Base-by-base conservation (phyloP, 768 basidiomycete genomes). In the Heimioporus sp. region DNA sequence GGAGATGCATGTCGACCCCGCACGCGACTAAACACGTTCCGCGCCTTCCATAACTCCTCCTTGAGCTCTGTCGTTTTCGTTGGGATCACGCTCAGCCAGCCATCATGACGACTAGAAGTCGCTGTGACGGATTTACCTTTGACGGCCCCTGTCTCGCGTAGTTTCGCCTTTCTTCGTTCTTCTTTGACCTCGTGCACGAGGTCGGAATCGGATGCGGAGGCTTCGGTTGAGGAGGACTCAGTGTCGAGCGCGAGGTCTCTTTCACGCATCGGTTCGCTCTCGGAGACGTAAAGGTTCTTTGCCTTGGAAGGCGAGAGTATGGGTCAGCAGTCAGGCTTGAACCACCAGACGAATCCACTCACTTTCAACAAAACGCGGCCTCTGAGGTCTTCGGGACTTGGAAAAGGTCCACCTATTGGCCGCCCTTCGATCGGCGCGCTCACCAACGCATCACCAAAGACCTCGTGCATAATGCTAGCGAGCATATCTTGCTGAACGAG, bases 331-430 rank as follows among this genome's bases (percentile, higher is more conserved):
- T 37, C 17, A 20, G 31, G 19, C 2, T 44, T 0, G 43, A 44
- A 5, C 36, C 13, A 38, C 5, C 16, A 3, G 20, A 37, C 19
- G 30, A 10, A 28, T 68, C 74, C 43, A 30, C n/a, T n/a, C n/a
- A 85, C 90, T 78, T 98, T 98, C 53, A 98, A 70, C 34, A 97
- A 65, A n/a, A 97, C 78, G 55, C 82, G 82, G 5, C 83, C 78
- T 65, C 81, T 87, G 43, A 98, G 74, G 16, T 86, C 80, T 46
- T 92, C 87, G 0, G 95, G 95, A 64, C 92, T 95, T 1, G 95
- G 95, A 28, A 98, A 61, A 12, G 60, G 64, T 0, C 75, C 75
- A n/a, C 84, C 68, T 49, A 70, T 73, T 28, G 70, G 75, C 11
- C 73, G 71, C 10, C 75, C 79, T 31, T 83, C 77, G 37, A 81